Evolutionary conservation across 2,329 filamentous ascomycete genomes (phyloP).

Genomic region (Trichoderma sp.): DNA sequence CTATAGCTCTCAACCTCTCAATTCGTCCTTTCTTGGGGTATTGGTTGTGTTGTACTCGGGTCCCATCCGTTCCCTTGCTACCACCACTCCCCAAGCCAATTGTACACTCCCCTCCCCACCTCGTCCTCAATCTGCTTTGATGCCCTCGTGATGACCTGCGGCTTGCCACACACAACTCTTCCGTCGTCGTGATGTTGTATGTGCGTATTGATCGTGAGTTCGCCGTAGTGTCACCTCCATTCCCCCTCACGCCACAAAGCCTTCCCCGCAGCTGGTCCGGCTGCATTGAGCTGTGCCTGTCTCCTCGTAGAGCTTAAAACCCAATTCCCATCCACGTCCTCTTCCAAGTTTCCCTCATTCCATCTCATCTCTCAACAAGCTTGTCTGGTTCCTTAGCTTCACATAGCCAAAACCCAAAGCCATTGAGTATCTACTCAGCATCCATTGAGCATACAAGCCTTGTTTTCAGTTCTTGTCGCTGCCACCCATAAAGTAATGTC

Average conservation of each 20-base stretch:
- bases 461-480: neutral
- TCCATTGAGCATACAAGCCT: constrained; percentile 10
- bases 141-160: constrained; percentile 21
- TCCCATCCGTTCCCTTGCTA: neutral
- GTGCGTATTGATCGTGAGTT: constrained; percentile 12
- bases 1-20: neutral
- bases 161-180: constrained; percentile 15
- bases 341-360: neutral
- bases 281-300: constrained; percentile 2
- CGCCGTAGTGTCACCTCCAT: constrained; percentile 7
- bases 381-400: neutral
- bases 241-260: constrained; percentile 17
- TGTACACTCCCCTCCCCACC: constrained; percentile 1
- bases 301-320: constrained; percentile 17
- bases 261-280: constrained; percentile 10
- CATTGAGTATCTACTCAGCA: neutral
- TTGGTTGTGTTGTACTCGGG: neutral
- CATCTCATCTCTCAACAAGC: neutral
- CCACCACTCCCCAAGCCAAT: neutral
- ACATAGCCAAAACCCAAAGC: neutral
- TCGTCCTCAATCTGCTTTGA: constrained; percentile 2
- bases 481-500: constrained; percentile 27
- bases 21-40: neutral
- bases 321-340: constrained; percentile 13
- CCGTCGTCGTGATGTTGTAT: constrained; percentile 15